Evolutionary conservation across 2,329 filamentous ascomycete genomes (phyloP).

Genomic region (Furcasterigmium sp.): DNA sequence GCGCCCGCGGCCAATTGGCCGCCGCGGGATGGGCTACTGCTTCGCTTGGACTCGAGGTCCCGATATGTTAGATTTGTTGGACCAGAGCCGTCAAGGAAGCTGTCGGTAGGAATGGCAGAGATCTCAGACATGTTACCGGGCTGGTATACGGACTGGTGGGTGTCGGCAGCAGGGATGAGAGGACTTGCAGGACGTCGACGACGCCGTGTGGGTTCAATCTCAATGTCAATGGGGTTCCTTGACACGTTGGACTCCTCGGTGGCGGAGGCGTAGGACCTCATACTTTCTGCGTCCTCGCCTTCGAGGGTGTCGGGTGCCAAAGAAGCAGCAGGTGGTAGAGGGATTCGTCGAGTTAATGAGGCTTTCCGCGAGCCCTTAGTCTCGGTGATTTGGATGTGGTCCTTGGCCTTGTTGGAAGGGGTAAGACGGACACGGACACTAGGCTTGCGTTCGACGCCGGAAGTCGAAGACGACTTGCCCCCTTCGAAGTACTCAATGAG

Average conservation of each 20-base stretch:
- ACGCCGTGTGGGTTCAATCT: constrained; percentile 59
- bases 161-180: constrained; percentile 53
- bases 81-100: constrained; percentile 55
- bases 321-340: constrained; percentile 40
- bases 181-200: constrained; percentile 63
- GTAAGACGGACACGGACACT: constrained; percentile 78
- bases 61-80: constrained; percentile 26
- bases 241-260: constrained; percentile 76
- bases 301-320: constrained; percentile 37
- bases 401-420: constrained; percentile 65
- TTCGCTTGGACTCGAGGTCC: constrained; percentile 28
- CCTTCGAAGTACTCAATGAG: constrained; percentile 95
- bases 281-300: constrained; percentile 59
- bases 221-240: constrained; percentile 78
- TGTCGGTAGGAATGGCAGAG: constrained; percentile 65
- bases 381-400: constrained; percentile 84
- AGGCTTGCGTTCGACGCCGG: constrained; percentile 63
- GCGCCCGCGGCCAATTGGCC: constrained; percentile 32
- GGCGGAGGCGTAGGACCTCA: constrained; percentile 71
- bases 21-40: constrained; percentile 34
- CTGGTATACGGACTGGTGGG: constrained; percentile 55
- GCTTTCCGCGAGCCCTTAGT: constrained; percentile 68
- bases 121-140: constrained; percentile 74
- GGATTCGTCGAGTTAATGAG: constrained; percentile 48
- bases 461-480: constrained; percentile 50